Evolutionary conservation across 139 green algal genomes (phyloP).

Genomic region (Tetradesmus obliquus): DNA sequence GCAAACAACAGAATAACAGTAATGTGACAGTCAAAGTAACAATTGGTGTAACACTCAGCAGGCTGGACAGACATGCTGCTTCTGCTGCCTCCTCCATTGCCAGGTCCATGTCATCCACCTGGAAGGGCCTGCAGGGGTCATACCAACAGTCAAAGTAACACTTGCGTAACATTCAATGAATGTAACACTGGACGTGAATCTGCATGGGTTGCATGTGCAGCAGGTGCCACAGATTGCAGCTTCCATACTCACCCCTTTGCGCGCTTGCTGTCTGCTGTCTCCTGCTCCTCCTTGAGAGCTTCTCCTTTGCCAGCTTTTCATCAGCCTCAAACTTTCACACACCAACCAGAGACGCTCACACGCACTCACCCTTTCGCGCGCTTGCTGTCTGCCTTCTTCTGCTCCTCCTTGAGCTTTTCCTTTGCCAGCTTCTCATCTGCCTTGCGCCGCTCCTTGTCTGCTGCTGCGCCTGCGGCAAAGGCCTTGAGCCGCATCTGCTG

Average conservation of each 20-base stretch:
- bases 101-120: slow-evolving; percentile 56
- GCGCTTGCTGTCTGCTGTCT: slow-evolving; percentile 15
- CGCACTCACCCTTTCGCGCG: background rate
- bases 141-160: no score
- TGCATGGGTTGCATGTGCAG: no score
- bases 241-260: background rate
- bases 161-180: no score
- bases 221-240: no score
- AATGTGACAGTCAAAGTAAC: no score
- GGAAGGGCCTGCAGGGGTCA: background rate
- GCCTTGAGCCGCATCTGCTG: slow-evolving; percentile 28
- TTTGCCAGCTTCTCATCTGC: slow-evolving; percentile 10
- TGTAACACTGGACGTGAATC: background rate
- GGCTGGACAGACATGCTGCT: slow-evolving; percentile 28
- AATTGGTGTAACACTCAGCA: background rate
- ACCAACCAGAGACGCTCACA: background rate
- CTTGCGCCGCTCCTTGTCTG: slow-evolving; percentile 31
- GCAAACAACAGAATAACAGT: background rate
- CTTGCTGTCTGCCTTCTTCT: slow-evolving; percentile 29
- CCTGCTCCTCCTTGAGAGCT: slow-evolving; percentile 16
- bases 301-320: background rate
- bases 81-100: slow-evolving; percentile 52
- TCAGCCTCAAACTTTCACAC: background rate
- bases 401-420: slow-evolving; percentile 11
- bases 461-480: slow-evolving; percentile 9